Evolutionary conservation across 805 yeast genomes (phyloP), one percentile per base, ranked within the genome.

Genomic region (Hanseniaspora guilliermondii): DNA sequence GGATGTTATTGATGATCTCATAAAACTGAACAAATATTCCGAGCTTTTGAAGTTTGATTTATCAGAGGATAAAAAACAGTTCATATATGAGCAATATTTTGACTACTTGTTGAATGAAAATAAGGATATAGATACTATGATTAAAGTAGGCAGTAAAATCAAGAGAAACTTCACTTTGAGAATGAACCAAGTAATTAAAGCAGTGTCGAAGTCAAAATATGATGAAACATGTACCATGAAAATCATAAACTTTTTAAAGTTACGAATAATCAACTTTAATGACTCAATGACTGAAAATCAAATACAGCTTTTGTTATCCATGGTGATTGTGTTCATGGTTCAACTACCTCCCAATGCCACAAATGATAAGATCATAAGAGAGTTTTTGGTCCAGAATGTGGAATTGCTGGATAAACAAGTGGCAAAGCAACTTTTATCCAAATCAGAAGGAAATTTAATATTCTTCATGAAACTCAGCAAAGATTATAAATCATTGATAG

Each of bases 381-480:
- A 55, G 14, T 55, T 55, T 49, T 49, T 55, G 19, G 35, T 67
- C 55, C 66, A 66, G 40, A 65, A 67, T 45, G 50, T 69, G 9
- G 66, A 69, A 54, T 64, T 63, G 11, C 52, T 66, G n/a, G 74
- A 70, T 57, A 70, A 67, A 44, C 35, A 56, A 9, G 82, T 95
- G 0, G 71, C 85, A 0, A 85, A 83, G 61, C 88, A 87, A 62
- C 76, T 89, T 5, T 73, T 91, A 50, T 84, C 84, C 61, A 83
- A 87, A 57, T 73, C 84, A 56, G 76, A 76, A 47, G 73, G 76
- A 0, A 84, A 82, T 63, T 68, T 88, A 16, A 61, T 91, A 1
- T 75, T 71, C 56, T 87, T 77, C 66, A 89, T 96, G 0, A 79
- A 77, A 35, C 62, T 80, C 19, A 74, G 83, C 7, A 73, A 77